These are phyloP conservation scores for Neonectria coccinea DNA, from an alignment of 2,329 filamentous ascomycete genomes.

Conservation along the genomic window DNA sequence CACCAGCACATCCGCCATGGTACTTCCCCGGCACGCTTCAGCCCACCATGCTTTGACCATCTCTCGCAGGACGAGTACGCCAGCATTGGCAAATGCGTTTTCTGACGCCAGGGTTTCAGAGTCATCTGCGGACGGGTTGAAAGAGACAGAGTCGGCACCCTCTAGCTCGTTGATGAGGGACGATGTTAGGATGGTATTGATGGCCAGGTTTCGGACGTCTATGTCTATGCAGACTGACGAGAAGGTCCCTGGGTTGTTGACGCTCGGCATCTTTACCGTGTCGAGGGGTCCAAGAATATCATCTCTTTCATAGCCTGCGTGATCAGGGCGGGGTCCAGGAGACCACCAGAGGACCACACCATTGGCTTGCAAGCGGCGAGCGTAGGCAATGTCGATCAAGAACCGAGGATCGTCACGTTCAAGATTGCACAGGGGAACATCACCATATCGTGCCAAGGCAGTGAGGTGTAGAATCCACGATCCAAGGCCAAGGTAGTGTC, in stretches of 20 bases:
- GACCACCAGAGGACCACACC: conserved; percentile 99
- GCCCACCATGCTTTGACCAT: conserved; percentile 99
- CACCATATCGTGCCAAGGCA: conserved; percentile 88
- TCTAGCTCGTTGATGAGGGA: conserved; percentile 97
- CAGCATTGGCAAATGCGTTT: conserved; percentile 91
- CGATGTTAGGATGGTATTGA: conserved; percentile 97
- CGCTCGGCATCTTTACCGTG: conserved; percentile 87
- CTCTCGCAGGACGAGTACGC: conserved; percentile 89
- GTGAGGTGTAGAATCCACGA: conserved; percentile 92
- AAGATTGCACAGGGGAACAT: conserved; percentile 94
- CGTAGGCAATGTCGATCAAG: conserved; percentile 95
- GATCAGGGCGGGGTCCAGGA: conserved; percentile 84
- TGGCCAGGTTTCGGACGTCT: conserved; percentile 91
- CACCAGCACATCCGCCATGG: conserved; percentile 97
- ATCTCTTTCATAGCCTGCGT: conserved; percentile 95
- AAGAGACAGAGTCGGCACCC: conserved; percentile 85
- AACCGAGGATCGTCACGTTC: conserved; percentile 95
- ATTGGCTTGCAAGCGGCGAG: conserved; percentile 87
- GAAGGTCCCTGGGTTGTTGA: conserved; percentile 94
- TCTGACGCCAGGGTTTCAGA: conserved; percentile 78
- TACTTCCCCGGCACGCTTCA: conserved; percentile 88
- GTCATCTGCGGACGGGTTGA: conserved; percentile 69
- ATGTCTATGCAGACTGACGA: conserved; percentile 97
- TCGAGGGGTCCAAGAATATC: conserved; percentile 87
- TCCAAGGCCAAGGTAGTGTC: conserved; percentile 92